Conservation (phyloP, 306 rosid genomes). For the Benincasa hispida region DNA sequence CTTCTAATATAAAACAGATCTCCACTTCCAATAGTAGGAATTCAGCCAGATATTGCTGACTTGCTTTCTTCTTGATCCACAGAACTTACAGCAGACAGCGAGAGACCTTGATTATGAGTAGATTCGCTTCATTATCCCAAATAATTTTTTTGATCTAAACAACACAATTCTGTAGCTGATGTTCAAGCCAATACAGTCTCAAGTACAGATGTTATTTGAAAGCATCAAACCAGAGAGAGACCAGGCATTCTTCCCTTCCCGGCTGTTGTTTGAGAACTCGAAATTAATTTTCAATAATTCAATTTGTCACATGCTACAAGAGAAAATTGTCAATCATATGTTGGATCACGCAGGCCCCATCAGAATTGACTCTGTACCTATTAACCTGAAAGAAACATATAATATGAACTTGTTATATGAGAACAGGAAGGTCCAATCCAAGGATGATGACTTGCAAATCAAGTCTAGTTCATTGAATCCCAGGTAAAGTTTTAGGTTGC, state of each 20-base stretch:
- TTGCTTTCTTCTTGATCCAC: not conserved
- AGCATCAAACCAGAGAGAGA: not conserved
- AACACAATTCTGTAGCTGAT: not conserved
- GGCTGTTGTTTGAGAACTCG: not conserved
- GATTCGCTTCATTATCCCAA: not conserved
- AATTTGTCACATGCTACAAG: slow-evolving; percentile 11
- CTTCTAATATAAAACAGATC: not conserved
- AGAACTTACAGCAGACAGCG: not conserved
- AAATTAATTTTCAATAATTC: not conserved
- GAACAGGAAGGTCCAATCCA: not conserved
- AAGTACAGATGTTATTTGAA: not conserved
- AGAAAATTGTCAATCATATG: slow-evolving; percentile 73
- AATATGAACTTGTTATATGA: not conserved
- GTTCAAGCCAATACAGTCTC: not conserved
- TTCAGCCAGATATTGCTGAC: not conserved
- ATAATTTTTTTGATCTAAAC: not conserved
- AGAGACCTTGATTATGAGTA: not conserved
- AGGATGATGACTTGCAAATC: not conserved
- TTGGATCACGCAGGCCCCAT: slow-evolving; percentile 68
- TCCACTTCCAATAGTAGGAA: not conserved
- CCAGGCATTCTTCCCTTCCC: not conserved
- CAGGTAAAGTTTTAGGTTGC: not conserved
- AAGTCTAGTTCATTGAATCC: not conserved
- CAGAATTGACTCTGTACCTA: slow-evolving; percentile 32
- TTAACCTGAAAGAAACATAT: slow-evolving; percentile 41